Base-by-base conservation (phyloP, 1,139 yeast species). In the Candida frijolesensis region DNA sequence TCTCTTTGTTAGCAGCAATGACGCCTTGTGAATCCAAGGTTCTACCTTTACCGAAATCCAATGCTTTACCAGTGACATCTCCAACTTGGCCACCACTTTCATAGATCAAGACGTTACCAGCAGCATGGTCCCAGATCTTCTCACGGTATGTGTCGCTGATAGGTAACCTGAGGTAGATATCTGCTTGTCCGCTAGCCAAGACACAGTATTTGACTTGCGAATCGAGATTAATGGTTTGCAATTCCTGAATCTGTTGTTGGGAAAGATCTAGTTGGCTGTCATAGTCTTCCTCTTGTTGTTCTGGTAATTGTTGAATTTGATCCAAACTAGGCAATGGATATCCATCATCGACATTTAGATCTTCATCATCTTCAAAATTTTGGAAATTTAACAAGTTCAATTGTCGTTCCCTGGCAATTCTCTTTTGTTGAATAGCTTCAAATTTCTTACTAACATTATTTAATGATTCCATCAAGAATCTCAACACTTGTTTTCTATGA, bases 61-160 rank as follows among this genome's bases (percentile, higher is more conserved):
- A 79, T n/a, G 68, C 68, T 34, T 76, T 74, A 10, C 97, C 96
- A 51, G 80, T 66, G 63, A 92, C 83, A 65, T 94, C 99, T 12
- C 95, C 84, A 27, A 94, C 98, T 48, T 74, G 68, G 8, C 99
- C 99, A 44, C 98, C 98, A 59, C 96, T 89, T 68, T 95, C 99
- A 35, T 82, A 78, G 42, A 95, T 84, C 57, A 94, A 79, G 11
- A 92, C 76, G 60, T 88, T 87, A 5, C 99, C 99, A 2, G 97
- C 96, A 22, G 98, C 98, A 66, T 94, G 99, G 68, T 94, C 99
- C 99, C 99, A 94, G 54, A 94, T 91, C 71, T 95, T 94, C 66
- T 94, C 99, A 61, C 89, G 82, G 67, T 92, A 94, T 2, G 80
- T 71, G 47, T 82, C 79, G 57, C 80, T 84, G 45, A 86, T 82